These are phyloP conservation scores for Glycine latifolia DNA, from an alignment of 306 rosid genomes.

Conservation along the genomic window DNA sequence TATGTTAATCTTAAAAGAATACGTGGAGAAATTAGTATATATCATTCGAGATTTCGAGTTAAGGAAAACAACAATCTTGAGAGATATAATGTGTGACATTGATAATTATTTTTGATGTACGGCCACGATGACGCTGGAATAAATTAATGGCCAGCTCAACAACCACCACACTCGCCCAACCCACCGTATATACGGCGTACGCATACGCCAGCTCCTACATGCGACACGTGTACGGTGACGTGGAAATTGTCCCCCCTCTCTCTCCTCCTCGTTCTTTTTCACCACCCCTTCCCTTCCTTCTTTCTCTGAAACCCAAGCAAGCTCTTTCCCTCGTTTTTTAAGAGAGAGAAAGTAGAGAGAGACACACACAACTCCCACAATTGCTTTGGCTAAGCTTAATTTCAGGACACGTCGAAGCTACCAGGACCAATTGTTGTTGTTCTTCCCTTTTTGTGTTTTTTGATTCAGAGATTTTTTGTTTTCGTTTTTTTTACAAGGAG, in stretches of 20 bases:
- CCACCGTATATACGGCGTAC: constrained; percentile 48
- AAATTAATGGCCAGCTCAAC: constrained; percentile 71
- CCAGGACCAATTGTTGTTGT: constrained; percentile 8
- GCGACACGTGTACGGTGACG: constrained; percentile 94
- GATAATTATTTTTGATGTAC: constrained; percentile 47
- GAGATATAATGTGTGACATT: too few species aligned
- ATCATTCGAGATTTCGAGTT: too few species aligned
- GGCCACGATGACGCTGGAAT: constrained; percentile 51
- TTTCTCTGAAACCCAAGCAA: constrained; percentile 37
- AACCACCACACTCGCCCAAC: constrained; percentile 56
- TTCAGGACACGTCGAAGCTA: constrained; percentile 46
- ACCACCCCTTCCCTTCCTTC: constrained; percentile 35
- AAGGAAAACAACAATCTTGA: too few species aligned
- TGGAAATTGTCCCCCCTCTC: constrained; percentile 62
- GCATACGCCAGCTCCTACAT: constrained; percentile 44
- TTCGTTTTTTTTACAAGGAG: background rate
- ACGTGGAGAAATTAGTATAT: too few species aligned
- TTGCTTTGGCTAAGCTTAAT: constrained; percentile 12
- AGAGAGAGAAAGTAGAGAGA: constrained; percentile 59
- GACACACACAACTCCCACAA: background rate
- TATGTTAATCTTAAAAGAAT: too few species aligned
- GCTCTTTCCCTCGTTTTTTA: constrained; percentile 49
- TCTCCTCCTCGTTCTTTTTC: constrained; percentile 31
- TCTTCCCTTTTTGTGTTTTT: background rate
- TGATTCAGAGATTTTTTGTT: background rate